These are phyloP conservation scores for Cladosporium sphaerospermum DNA, from an alignment of 2,329 filamentous ascomycete species.

Conservation along the genomic window DNA sequence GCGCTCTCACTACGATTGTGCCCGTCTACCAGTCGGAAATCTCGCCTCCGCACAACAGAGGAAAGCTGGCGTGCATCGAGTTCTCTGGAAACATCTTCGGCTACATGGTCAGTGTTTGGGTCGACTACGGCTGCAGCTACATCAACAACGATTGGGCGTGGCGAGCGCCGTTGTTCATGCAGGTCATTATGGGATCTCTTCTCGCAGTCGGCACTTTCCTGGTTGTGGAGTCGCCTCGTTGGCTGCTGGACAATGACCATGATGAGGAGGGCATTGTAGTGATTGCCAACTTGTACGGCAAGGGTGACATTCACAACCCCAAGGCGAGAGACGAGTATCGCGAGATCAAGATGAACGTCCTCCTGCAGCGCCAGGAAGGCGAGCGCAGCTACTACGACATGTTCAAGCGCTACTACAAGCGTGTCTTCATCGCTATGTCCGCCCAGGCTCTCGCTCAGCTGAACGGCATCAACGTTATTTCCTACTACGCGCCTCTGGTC, in stretches of 20 bases:
- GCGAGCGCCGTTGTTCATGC: slow-evolving; percentile 83
- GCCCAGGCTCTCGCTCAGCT: slow-evolving; percentile 92
- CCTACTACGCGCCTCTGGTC: slow-evolving; percentile 93
- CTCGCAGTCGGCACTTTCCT: slow-evolving; percentile 80
- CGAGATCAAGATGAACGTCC: slow-evolving; percentile 97
- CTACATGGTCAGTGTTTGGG: slow-evolving; percentile 95
- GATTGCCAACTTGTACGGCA: slow-evolving; percentile 94
- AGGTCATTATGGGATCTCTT: slow-evolving; percentile 87
- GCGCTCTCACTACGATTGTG: slow-evolving; percentile 46
- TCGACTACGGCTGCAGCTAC: slow-evolving; percentile 93
- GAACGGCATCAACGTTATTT: slow-evolving; percentile 99
- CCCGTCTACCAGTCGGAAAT: slow-evolving; percentile 51
- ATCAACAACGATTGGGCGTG: slow-evolving; percentile 82
- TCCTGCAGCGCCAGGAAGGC: slow-evolving; percentile 88
- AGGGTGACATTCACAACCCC: slow-evolving; percentile 86
- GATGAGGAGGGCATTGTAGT: slow-evolving; percentile 98
- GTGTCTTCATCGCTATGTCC: slow-evolving; percentile 98
- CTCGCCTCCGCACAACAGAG: slow-evolving; percentile 90
- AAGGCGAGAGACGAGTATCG: slow-evolving; percentile 94
- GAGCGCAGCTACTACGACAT: slow-evolving; percentile 88
- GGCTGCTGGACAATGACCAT: slow-evolving; percentile 94
- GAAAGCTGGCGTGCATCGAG: slow-evolving; percentile 93
- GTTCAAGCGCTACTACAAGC: slow-evolving; percentile 86
- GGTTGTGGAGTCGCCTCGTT: slow-evolving; percentile 95
- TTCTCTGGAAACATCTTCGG: slow-evolving; percentile 96